Conservation (phyloP, 2,329 filamentous ascomycete species). For the Xylaria sp. region DNA sequence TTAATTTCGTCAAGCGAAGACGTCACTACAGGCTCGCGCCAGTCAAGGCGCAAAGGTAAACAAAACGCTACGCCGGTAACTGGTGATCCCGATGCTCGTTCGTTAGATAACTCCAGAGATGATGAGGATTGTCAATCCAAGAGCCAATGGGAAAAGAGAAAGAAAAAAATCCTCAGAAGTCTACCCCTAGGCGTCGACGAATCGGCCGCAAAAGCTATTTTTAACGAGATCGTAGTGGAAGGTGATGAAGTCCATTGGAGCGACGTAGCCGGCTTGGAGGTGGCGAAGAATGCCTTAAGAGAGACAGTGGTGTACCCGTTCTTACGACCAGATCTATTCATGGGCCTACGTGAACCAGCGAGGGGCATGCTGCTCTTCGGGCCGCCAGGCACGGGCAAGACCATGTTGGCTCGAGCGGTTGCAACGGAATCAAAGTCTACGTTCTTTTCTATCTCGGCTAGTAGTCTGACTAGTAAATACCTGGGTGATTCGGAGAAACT, state of each 20-base stretch:
- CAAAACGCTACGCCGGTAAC: constrained; percentile 55
- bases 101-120: constrained; percentile 57
- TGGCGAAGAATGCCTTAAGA: constrained; percentile 90
- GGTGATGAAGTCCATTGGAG: constrained; percentile 96
- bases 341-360: constrained; percentile 92
- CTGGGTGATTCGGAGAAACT: constrained; percentile 97
- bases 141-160: constrained; percentile 69
- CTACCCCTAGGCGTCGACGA: constrained; percentile 86
- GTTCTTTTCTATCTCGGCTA: constrained; percentile 97
- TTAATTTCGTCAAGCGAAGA: constrained; percentile 44
- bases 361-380: constrained; percentile 96
- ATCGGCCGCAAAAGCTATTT: constrained; percentile 85
- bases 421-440: constrained; percentile 95
- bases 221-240: constrained; percentile 94
- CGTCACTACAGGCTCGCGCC: constrained; percentile 26
- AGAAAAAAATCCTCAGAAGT: constrained; percentile 76
- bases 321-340: constrained; percentile 92
- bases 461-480: constrained; percentile 94
- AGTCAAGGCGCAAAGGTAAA: constrained; percentile 50
- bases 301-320: constrained; percentile 98
- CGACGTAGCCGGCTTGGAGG: constrained; percentile 90
- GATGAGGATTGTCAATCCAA: constrained; percentile 56
- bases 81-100: constrained; percentile 60
- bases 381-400: constrained; percentile 97
- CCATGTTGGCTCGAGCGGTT: constrained; percentile 94